Base-by-base conservation (phyloP, 2,329 filamentous ascomycete species). In the Calonectria pseudoturangicola region DNA sequence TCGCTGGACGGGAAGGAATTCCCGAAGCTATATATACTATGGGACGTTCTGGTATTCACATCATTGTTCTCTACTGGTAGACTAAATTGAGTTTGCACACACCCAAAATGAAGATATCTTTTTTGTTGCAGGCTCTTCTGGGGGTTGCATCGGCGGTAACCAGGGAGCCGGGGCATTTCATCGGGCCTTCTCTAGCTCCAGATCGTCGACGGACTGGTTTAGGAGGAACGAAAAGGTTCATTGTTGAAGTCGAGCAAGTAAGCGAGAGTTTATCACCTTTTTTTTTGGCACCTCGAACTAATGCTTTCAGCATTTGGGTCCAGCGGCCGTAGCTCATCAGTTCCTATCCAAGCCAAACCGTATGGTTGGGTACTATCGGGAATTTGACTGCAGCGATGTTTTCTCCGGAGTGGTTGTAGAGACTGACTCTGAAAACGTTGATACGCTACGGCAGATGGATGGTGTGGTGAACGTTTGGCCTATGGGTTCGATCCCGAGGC, bases 391-490 rank as follows among this genome's bases (percentile, higher is more conserved):
- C 33, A 78, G 79, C 47, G 82, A 84, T 62, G 72, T 85, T 48
- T 86, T 86, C 54, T 79, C 75, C 10, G 84, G 84, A 3, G 76
- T 84, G 36, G 79, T 80, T 18, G 58, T 86, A n/a, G 80, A 84
- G 67, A 80, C 79, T 2, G 76, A 79, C 21, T 73, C 74, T 4
- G 78, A 84, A 33, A 83, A 83, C 65, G 69, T 79, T 39, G 84
- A 86, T 50, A 79, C 78, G 7, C 74, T 86, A 4, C 76, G 75
- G 13, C 68, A 75, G 12, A 74, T 85, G 67, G 77, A 81, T 7
- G 83, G 84, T 5, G 81, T 86, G 18, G 64, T 81, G 51, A 84
- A 83, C 36, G 84, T 84, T 25, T 86, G 84, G 84, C 80, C 79
- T n/a, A 76, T 80, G 56, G 78, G 74, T n/a, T 78, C 76, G 9